Evolutionary conservation across 2,329 filamentous ascomycete species (phyloP).

Genomic region (Aureobasidium mangrovei): DNA sequence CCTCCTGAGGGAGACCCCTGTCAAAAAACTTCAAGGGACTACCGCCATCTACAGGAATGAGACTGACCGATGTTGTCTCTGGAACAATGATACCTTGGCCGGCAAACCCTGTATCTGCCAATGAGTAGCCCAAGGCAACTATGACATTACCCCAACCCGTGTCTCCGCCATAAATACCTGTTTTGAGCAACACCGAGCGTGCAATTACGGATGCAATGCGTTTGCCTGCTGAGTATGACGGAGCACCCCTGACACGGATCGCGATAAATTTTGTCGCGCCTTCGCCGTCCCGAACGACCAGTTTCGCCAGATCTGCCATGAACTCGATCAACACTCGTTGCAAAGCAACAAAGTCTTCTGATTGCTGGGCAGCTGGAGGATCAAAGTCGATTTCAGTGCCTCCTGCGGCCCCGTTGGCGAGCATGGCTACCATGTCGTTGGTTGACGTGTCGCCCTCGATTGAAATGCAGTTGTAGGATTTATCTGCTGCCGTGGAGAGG

Average conservation of each 20-base stretch:
- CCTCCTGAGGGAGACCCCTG: neutral
- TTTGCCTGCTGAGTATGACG: neutral
- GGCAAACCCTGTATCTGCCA: neutral
- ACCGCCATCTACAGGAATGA: neutral
- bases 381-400: neutral
- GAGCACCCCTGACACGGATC: slow-evolving; percentile 53
- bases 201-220: neutral
- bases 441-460: slow-evolving; percentile 96
- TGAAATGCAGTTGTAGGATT: slow-evolving; percentile 49
- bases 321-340: slow-evolving; percentile 64
- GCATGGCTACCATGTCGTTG: slow-evolving; percentile 86
- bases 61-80: neutral
- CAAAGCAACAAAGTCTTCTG: slow-evolving; percentile 55
- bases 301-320: slow-evolving; percentile 74
- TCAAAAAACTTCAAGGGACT: neutral
- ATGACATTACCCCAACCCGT: neutral
- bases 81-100: neutral
- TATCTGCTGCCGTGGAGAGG: neutral
- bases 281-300: slow-evolving; percentile 91
- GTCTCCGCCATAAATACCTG: neutral
- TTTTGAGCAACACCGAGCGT: neutral
- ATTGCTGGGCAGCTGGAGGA: slow-evolving; percentile 33
- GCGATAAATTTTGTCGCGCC: slow-evolving; percentile 97
- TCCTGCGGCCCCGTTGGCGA: slow-evolving; percentile 79
- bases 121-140: neutral